These are phyloP conservation scores for Mycena metata DNA, from an alignment of 768 basidiomycete species.

Conservation along the genomic window DNA sequence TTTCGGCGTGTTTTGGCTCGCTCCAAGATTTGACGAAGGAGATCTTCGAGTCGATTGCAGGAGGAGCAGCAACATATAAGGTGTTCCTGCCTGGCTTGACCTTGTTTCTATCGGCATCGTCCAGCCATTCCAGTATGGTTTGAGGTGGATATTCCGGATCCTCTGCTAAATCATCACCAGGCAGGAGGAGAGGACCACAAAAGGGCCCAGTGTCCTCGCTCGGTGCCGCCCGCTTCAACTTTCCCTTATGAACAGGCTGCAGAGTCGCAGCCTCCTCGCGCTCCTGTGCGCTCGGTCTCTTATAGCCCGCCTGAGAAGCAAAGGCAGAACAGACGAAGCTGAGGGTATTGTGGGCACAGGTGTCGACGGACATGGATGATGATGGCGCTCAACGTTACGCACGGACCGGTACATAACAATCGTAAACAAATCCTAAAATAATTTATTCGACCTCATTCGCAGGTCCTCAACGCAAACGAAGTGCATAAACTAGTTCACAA, in stretches of 20 bases:
- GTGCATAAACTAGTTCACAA: constrained; percentile 35
- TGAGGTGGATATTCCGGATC: constrained; percentile 53
- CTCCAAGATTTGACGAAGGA: constrained; percentile 45
- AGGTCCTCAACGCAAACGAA: background rate
- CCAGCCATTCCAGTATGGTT: constrained; percentile 48
- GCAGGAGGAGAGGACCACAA: constrained; percentile 50
- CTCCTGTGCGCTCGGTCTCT: constrained; percentile 28
- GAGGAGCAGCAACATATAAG: constrained; percentile 51
- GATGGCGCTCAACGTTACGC: background rate
- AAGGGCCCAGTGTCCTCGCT: constrained; percentile 37
- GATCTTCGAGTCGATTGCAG: constrained; percentile 41
- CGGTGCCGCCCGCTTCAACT: constrained; percentile 19
- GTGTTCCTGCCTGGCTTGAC: constrained; percentile 44
- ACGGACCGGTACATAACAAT: background rate
- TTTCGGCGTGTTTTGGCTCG: constrained; percentile 27
- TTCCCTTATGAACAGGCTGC: constrained; percentile 14
- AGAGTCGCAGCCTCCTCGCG: constrained; percentile 34
- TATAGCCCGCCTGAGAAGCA: constrained; percentile 29
- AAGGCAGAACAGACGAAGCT: constrained; percentile 30
- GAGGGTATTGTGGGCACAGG: constrained; percentile 33
- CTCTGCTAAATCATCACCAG: constrained; percentile 49
- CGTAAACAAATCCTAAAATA: constrained; percentile 13
- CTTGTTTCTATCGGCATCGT: constrained; percentile 48
- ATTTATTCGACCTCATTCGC: constrained; percentile 18
- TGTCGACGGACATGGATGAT: background rate